Evolutionary conservation across 192 early-diverging fungal genomes (phyloP), one percentile per base, ranked within the genome.

Genomic region (Mortierella alpina): DNA sequence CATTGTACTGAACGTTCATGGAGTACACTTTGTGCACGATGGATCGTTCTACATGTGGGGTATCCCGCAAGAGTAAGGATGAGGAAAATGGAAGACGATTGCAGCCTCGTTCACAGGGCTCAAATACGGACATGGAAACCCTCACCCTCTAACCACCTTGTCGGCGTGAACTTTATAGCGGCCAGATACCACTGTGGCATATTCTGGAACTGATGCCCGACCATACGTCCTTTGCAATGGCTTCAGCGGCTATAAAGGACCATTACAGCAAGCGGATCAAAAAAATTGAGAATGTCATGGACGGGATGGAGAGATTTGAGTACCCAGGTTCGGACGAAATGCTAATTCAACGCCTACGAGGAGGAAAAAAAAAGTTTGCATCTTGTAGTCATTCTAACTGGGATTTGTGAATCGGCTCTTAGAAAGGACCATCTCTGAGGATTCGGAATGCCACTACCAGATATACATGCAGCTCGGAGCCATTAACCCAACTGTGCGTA

Each of bases 1-100:
- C 0, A 76, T 86, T 15, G 66, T 85, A 18, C 59, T 89, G 47
- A 60, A 67, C 15, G 82, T 84, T 13, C 84, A 84, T 47, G 88
- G 88, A 23, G 68, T 87, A 31, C 88, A 89, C 46, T 89, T 84
- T 61, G 79, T 87, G 48, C 69, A 75, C n/a, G 87, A 89, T 51
- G 88, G 88, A 17, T 75, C 86, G 4, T 56, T 89, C 44, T 89
- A 87, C 50, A 74, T 89, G 63, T 82, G 81, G 71, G 84, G 73
- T 1, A 84, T 82, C 22, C 84, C 85, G 18, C 83, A 84, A 39
- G 73, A 79, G 84, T 88, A 78, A 57, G 71, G 54, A n/a, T 23
- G 2, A 10, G 17, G 40, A 20, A 41, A 44, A 11, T 20, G 22
- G 42, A 47, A 41, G 23, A 42, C 14, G 55, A 57, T 20, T 10